Evolutionary conservation across 495 filamentous ascomycete species (phyloP), one percentile per base, ranked within the genome.

Genomic region (Hypoxylon trugodes): DNA sequence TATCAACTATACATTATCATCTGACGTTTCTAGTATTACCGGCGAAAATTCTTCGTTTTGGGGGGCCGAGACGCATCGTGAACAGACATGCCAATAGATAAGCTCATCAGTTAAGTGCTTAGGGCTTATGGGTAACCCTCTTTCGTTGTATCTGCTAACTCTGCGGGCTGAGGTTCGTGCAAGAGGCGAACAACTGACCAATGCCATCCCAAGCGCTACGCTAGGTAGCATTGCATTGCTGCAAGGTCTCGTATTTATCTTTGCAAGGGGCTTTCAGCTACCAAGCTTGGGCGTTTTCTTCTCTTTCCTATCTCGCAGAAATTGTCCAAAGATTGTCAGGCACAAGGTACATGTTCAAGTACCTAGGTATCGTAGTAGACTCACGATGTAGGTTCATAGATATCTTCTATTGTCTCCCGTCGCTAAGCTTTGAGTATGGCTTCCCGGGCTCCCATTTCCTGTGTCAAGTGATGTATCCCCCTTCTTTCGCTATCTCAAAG

Each of bases 161-260:
- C n/a, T 52, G 35, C 46, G 46, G 12, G 38, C 49, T 36, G 30
- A 47, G 33, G 46, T 36, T 53, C 15, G 38, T 32, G 8, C 25
- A 10, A 43, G 19, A 51, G 28, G 40, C 12, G 45, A 30, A 22
- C 21, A 18, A 18, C 24, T 16, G 22, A 38, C 59, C 59, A 59
- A 63, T 59, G 52, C 54, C 41, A 40, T 49, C 47, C n/a, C 30
- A 41, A 32, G 37, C 37, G 49, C 42, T 47, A 58, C 47, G 35
- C 33, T 46, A 28, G 36, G 65, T 68, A 50, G 59, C 37, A 60
- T 64, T 60, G 59, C 65, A 56, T 56, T 10, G 53, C 49, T 59
- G 53, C 59, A 25, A 64, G 49, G 48, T 33, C 59, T 68, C 65
- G 53, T 68, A 68, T 68, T 64, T 40, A 28, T 24, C 33, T 28